These are phyloP conservation scores for Tulasnella sp. DNA, from an alignment of 768 basidiomycete genomes.

Conservation along the genomic window DNA sequence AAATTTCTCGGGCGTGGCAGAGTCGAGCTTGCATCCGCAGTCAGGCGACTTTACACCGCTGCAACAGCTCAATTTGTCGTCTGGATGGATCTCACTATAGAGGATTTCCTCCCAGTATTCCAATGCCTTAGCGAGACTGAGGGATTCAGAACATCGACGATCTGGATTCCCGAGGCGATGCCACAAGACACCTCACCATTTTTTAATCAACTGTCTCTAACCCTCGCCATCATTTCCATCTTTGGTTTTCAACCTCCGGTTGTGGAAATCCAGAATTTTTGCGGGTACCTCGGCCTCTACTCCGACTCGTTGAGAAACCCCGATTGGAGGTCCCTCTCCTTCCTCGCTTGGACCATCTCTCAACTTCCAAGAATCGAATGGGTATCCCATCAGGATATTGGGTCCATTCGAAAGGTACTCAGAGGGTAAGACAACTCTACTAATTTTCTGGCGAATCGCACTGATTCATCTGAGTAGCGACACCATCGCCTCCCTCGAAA, in stretches of 20 bases:
- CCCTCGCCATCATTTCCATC: not conserved
- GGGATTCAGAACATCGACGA: not conserved
- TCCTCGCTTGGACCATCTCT: not conserved
- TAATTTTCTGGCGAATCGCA: not conserved
- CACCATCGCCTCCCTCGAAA: not conserved
- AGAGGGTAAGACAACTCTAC: not conserved
- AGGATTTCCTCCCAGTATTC: not conserved
- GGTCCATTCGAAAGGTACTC: not conserved
- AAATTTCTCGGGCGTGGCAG: not conserved
- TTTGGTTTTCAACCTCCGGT: not conserved
- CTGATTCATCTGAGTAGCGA: not conserved
- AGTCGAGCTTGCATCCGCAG: not conserved
- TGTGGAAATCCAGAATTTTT: not conserved
- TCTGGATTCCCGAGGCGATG: not conserved
- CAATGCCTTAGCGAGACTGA: not conserved
- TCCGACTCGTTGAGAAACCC: not conserved
- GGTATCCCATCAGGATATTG: not conserved
- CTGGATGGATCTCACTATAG: not conserved
- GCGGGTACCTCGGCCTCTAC: not conserved
- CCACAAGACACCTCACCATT: not conserved
- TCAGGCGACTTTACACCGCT: not conserved
- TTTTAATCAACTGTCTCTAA: not conserved
- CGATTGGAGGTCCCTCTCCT: not conserved
- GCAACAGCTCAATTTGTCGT: not conserved
- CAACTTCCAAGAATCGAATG: not conserved